Base-by-base conservation (phyloP, 805 yeast genomes). In the Yamadazyma phyllophila region DNA sequence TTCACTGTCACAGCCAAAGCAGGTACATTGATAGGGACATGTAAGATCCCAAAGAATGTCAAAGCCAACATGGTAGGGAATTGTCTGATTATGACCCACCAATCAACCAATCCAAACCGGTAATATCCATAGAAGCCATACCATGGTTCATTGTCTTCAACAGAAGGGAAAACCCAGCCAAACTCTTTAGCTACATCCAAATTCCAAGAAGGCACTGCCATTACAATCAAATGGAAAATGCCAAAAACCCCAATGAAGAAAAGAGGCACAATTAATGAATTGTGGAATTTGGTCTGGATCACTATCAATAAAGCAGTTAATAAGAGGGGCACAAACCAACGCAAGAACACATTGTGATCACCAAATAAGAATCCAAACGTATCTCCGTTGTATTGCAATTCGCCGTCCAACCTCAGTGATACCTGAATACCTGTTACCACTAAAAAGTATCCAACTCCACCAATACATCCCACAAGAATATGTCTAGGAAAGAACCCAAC, bases 401-500 rank as follows among this genome's bases (percentile, higher is more conserved):
- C 83, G 2, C 88, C 87, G 40, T 88, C 87, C 27, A 88, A 65
- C 47, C 96, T 73, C 0, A 96, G 83, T n/a, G 88, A 78, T 1
- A 94, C 96, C 59, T 92, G 97, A 26, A 94, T 67, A 1, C 96
- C 99, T 0, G 99, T 94, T 1, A 88, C 83, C 1, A 90, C 71
- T 41, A 94, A 71, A 65, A 94, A 94, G 67, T 88, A 91, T 7
- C 99, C 99, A 40, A 94, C 99, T 58, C 99, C 99, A 33, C 99
- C 99, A 55, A 94, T 91, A 62, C 98, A 94, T 1, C 99, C 99
- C 31, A 94, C 94, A 26, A 94, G 74, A 45, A 94, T 92, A 64
- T 94, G 99, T 50, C 97, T 75, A 1, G 99, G 99, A 73, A 94
- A 94, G 61, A 90, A 94, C 0, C 96, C 96, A 15, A 92, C 96